Percentiles rank a stretch among this genome's conserved stretches.
These are phyloP conservation scores for Quercus ilex DNA, from an alignment of 306 rosid genomes.

Conservation along the genomic window DNA sequence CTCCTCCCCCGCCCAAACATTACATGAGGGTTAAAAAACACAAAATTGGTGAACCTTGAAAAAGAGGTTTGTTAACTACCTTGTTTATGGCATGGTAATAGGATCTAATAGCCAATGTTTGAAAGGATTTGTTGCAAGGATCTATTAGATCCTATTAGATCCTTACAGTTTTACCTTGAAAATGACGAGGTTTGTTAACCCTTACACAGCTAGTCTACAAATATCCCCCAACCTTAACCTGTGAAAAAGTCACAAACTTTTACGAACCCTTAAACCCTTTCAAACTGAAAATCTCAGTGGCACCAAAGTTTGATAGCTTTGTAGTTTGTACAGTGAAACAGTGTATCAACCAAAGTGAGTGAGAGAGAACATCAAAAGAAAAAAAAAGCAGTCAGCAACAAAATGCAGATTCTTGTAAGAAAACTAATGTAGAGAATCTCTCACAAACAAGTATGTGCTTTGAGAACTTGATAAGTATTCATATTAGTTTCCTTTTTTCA, in stretches of 20 bases:
- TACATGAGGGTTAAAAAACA: too few relatives aligned
- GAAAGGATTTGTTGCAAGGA: too few relatives aligned
- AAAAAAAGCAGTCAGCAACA: not conserved
- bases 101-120: too few relatives aligned
- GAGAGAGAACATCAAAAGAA: not conserved
- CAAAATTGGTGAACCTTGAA: too few relatives aligned
- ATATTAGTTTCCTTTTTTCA: not conserved
- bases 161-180: too few relatives aligned
- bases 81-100: too few relatives aligned
- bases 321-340: not conserved
- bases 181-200: too few relatives aligned
- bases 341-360: not conserved
- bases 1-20: too few relatives aligned
- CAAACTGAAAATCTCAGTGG: not conserved
- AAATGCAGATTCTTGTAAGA: conserved; percentile 54
- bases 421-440: conserved; percentile 39
- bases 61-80: too few relatives aligned
- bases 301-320: not conserved
- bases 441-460: conserved; percentile 39
- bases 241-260: not conserved
- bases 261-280: not conserved
- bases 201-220: too few relatives aligned
- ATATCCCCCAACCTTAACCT: not conserved
- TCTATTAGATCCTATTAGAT: too few relatives aligned
- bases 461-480: not conserved